These are phyloP conservation scores for Candida dubliniensis DNA, from an alignment of 1,139 yeast species.

Conservation along the genomic window DNA sequence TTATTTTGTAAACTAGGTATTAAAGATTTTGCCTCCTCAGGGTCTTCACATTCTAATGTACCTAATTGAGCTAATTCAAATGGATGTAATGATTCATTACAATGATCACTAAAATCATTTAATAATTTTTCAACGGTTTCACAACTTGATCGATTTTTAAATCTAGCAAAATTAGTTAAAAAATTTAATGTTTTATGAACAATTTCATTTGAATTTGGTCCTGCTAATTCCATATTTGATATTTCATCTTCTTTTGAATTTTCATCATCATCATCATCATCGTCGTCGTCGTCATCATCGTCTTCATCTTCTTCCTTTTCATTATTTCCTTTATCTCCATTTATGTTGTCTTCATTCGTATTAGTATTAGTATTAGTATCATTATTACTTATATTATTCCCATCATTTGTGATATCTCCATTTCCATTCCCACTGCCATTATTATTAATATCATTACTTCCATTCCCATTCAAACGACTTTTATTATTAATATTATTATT, in stretches of 20 bases:
- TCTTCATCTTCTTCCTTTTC: slow-evolving; percentile 3
- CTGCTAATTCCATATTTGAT: slow-evolving; percentile 68
- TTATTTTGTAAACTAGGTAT: slow-evolving; percentile 83
- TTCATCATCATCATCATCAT: slow-evolving; percentile 41
- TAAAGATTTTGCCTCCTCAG: slow-evolving; percentile 94
- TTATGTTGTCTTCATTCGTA: slow-evolving; percentile 6
- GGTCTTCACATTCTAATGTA: slow-evolving; percentile 91
- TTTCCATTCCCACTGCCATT: no score
- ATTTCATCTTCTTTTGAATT: slow-evolving; percentile 59
- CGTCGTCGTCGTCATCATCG: slow-evolving; percentile 24
- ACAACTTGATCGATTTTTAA: slow-evolving; percentile 88
- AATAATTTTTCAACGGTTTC: slow-evolving; percentile 88
- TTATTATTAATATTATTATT: slow-evolving; percentile 10
- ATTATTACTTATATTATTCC: slow-evolving; percentile 3
- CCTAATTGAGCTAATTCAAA: slow-evolving; percentile 96
- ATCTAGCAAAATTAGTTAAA: slow-evolving; percentile 81
- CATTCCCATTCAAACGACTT: no score
- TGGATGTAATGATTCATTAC: slow-evolving; percentile 72
- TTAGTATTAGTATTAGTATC: no score
- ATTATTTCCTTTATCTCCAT: slow-evolving; percentile 7
- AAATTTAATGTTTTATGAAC: slow-evolving; percentile 91
- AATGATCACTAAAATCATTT: slow-evolving; percentile 64
- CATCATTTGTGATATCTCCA: no score
- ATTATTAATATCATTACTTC: no score
- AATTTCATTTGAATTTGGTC: slow-evolving; percentile 63